Evolutionary conservation across 495 filamentous ascomycete species (phyloP).

Genomic region (Penicillium parvum): DNA sequence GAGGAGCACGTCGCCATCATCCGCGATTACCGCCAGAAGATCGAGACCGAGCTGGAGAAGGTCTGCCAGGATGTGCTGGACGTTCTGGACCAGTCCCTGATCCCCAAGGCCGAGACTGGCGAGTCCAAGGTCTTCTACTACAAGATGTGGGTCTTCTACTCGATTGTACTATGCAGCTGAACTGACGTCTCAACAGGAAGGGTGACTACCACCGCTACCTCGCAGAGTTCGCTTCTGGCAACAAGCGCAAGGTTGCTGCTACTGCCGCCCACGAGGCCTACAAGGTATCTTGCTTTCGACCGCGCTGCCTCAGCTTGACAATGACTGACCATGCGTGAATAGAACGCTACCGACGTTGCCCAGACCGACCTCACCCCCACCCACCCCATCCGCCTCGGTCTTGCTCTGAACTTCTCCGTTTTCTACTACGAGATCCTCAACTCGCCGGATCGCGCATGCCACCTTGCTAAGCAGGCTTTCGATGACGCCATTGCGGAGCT

Average conservation of each 20-base stretch:
- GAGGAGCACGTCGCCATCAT: constrained; percentile 96
- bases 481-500: constrained; percentile 99
- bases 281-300: constrained; percentile 63
- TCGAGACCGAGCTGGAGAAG: constrained; percentile 94
- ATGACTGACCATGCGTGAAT: constrained; percentile 13
- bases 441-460: constrained; percentile 97
- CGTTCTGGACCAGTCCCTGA: constrained; percentile 90
- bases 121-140: constrained; percentile 99
- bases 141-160: constrained; percentile 96
- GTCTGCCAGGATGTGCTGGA: constrained; percentile 98
- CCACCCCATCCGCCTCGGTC: constrained; percentile 96
- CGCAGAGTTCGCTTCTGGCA: constrained; percentile 95
- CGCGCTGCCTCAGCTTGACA: background rate
- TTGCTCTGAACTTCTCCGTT: constrained; percentile 98
- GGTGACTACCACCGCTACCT: constrained; percentile 99
- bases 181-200: constrained; percentile 64
- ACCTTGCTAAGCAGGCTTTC: constrained; percentile 98
- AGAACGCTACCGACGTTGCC: constrained; percentile 98
- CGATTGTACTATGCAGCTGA: no score
- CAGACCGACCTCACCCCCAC: constrained; percentile 96
- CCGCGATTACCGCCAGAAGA: constrained; percentile 97
- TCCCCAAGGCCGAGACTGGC: constrained; percentile 95
- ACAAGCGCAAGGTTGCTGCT: constrained; percentile 97
- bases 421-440: constrained; percentile 99
- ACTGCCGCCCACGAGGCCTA: constrained; percentile 97